Conservation (phyloP, 176 grass and related monocot species). For the Carex cristatella region DNA sequence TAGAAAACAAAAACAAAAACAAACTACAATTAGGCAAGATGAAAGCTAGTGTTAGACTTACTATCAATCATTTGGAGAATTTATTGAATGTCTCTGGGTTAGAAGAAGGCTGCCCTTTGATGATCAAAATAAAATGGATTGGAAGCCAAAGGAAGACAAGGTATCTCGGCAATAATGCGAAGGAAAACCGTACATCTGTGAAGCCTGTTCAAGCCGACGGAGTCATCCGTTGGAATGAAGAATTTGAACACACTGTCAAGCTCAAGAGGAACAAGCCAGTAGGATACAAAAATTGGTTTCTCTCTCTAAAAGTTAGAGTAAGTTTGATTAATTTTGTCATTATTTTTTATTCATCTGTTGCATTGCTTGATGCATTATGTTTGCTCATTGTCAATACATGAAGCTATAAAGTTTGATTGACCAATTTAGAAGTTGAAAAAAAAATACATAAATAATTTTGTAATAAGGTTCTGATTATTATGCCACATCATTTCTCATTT, state of each 20-base stretch:
- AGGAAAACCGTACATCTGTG: slow-evolving; percentile 24
- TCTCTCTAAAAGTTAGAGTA: slow-evolving; percentile 31
- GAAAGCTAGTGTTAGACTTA: slow-evolving; percentile 13
- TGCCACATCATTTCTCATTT: not conserved
- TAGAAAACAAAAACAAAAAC: not conserved
- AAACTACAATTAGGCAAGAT: slow-evolving; percentile 3
- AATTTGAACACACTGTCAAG: slow-evolving; percentile 23
- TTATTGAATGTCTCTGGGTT: not conserved
- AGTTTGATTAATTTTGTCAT: slow-evolving; percentile 10
- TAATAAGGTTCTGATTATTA: not conserved
- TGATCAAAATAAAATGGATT: slow-evolving; percentile 28
- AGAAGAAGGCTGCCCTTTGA: slow-evolving; percentile 16
- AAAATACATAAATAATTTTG: not conserved
- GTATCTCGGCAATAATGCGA: not conserved
- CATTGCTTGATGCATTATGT: not conserved
- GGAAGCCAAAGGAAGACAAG: slow-evolving; percentile 23
- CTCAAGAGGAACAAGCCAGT: slow-evolving; percentile 14
- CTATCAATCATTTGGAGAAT: slow-evolving; percentile 17
- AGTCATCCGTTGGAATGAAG: slow-evolving; percentile 21
- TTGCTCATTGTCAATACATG: not conserved
- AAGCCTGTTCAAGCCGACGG: slow-evolving; percentile 13
- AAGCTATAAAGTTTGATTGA: not conserved
- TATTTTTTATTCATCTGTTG: not conserved
- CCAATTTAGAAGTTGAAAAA: not conserved
- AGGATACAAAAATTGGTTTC: slow-evolving; percentile 29